These are phyloP conservation scores for Thozetella sp. DNA, from an alignment of 495 filamentous ascomycete genomes.

Conservation along the genomic window DNA sequence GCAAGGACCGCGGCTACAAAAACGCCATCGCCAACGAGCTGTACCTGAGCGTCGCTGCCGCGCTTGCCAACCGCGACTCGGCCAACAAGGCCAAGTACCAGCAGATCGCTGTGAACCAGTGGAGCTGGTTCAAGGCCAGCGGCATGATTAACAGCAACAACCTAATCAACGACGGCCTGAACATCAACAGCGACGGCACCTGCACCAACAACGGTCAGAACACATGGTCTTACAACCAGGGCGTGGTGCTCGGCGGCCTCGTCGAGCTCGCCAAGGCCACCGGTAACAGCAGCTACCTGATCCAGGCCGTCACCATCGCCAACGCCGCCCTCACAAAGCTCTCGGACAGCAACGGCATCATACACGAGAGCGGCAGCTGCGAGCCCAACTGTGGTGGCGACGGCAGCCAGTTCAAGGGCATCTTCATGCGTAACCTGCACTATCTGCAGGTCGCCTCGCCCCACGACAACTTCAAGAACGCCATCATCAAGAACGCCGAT, in stretches of 20 bases:
- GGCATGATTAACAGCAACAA: slow-evolving; percentile 68
- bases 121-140: slow-evolving; percentile 68
- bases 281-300: slow-evolving; percentile 52
- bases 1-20: slow-evolving; percentile 58
- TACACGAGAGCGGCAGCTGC: slow-evolving; percentile 59
- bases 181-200: slow-evolving; percentile 29
- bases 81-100: slow-evolving; percentile 31
- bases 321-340: slow-evolving; percentile 60
- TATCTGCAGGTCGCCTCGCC: slow-evolving; percentile 56
- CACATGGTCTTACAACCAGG: slow-evolving; percentile 82
- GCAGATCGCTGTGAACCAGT: slow-evolving; percentile 36
- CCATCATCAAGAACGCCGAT: slow-evolving; percentile 64
- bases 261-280: slow-evolving; percentile 65
- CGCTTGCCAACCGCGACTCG: slow-evolving; percentile 69
- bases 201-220: slow-evolving; percentile 68
- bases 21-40: slow-evolving; percentile 80
- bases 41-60: slow-evolving; percentile 68
- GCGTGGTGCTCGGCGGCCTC: slow-evolving; percentile 72
- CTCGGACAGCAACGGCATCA: slow-evolving; percentile 57
- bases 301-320: slow-evolving; percentile 64
- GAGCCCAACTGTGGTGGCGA: slow-evolving; percentile 66
- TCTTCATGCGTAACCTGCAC: slow-evolving; percentile 72
- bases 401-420: slow-evolving; percentile 76
- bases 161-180: slow-evolving; percentile 73
- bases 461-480: slow-evolving; percentile 48